Conservation (phyloP, 768 basidiomycete species). For the Leccinum ochraceum region DNA sequence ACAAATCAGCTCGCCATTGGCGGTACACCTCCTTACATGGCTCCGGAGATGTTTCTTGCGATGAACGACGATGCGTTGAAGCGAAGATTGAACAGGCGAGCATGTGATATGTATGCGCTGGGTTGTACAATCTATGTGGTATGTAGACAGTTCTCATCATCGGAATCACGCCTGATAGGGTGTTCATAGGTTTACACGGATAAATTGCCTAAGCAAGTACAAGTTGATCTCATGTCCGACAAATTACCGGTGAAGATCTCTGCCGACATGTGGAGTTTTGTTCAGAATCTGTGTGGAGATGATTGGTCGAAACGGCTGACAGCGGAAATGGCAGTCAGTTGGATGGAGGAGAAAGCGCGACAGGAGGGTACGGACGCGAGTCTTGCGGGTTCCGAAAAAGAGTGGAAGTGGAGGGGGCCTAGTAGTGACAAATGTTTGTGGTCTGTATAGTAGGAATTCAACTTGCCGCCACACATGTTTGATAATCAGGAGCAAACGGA, state of each 20-base stretch:
- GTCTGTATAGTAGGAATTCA: conserved; percentile 4
- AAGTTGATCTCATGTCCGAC: not conserved
- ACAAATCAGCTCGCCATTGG: too few relatives aligned
- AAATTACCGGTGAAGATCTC: conserved; percentile 15
- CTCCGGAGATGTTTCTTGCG: conserved; percentile 25
- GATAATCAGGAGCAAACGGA: too few relatives aligned
- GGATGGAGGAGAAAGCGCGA: conserved; percentile 25
- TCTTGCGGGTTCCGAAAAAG: conserved; percentile 5
- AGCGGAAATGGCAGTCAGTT: conserved; percentile 21
- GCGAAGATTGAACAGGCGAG: conserved; percentile 26
- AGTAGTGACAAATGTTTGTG: conserved; percentile 10
- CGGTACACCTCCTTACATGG: conserved; percentile 19
- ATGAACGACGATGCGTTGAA: not conserved
- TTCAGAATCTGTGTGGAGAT: conserved; percentile 30
- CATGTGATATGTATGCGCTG: conserved; percentile 43
- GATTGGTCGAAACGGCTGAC: conserved; percentile 23
- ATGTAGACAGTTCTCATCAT: conserved; percentile 1
- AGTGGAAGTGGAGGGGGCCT: conserved; percentile 18
- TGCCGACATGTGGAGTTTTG: conserved; percentile 31
- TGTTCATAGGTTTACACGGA: conserved; percentile 19
- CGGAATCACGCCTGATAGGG: not conserved
- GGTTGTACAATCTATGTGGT: conserved; percentile 44
- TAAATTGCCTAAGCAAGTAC: not conserved
- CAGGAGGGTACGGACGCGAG: conserved; percentile 10
- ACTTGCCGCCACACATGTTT: too few relatives aligned